These are phyloP conservation scores for Colletotrichum cuscutae DNA, from an alignment of 2,329 filamentous ascomycete species.

Conservation along the genomic window DNA sequence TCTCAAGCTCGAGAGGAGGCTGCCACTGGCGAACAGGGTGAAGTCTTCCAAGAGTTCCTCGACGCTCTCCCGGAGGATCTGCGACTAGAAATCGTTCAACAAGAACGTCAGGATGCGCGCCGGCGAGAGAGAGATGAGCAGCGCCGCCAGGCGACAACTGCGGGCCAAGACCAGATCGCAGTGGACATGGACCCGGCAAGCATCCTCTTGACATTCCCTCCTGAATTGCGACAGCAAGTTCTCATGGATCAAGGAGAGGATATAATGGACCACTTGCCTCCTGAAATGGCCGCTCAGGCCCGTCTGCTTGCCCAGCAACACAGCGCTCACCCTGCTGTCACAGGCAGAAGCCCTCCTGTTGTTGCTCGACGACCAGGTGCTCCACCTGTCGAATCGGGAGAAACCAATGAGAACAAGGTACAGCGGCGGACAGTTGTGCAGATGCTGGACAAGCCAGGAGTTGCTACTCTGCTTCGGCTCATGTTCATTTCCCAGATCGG, in stretches of 20 bases:
- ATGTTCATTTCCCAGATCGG: constrained; percentile 98
- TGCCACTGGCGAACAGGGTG: constrained; percentile 78
- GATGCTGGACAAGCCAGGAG: constrained; percentile 95
- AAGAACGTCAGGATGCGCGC: constrained; percentile 89
- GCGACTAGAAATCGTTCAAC: constrained; percentile 87
- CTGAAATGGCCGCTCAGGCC: constrained; percentile 87
- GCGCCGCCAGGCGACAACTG: constrained; percentile 71
- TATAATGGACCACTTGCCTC: constrained; percentile 83
- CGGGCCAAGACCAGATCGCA: constrained; percentile 57
- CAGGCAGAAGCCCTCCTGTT: constrained; percentile 44
- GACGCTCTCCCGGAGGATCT: constrained; percentile 92
- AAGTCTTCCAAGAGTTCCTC: constrained; percentile 93
- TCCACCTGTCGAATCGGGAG: constrained; percentile 45
- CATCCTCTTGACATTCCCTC: constrained; percentile 90
- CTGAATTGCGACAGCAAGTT: constrained; percentile 84
- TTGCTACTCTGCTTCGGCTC: constrained; percentile 94
- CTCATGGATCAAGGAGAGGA: constrained; percentile 93
- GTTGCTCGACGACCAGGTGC: constrained; percentile 34
- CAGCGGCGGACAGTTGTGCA: constrained; percentile 88
- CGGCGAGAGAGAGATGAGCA: constrained; percentile 86
- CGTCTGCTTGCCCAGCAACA: constrained; percentile 54
- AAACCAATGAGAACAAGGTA: constrained; percentile 67
- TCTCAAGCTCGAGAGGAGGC: constrained; percentile 77
- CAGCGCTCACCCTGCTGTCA: constrained; percentile 43
- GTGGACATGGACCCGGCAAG: constrained; percentile 93